These are phyloP conservation scores for Pleurotus eryngii DNA, from an alignment of 768 basidiomycete genomes.

Conservation along the genomic window DNA sequence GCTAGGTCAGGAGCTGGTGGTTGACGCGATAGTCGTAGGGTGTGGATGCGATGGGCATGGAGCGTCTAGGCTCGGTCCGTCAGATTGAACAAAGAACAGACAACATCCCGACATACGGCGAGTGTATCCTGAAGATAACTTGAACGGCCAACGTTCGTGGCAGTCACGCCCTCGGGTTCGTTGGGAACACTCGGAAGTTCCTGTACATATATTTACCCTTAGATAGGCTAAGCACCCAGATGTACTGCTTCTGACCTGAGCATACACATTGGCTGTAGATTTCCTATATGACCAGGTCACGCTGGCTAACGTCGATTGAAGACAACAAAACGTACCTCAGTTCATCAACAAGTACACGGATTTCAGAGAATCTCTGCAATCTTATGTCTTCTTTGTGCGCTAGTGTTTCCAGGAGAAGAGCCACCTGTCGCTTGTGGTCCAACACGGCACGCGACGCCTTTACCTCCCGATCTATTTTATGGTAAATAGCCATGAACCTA, in stretches of 20 bases:
- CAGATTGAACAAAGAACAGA: neutral
- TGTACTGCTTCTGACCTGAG: neutral
- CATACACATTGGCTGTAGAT: neutral
- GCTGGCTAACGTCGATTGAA: neutral
- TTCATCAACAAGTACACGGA: slow-evolving; percentile 1
- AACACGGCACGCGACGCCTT: neutral
- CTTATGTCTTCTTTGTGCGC: neutral
- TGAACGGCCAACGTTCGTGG: neutral
- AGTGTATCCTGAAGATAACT: neutral
- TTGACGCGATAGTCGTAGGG: neutral
- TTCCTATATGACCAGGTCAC: neutral
- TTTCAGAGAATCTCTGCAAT: neutral
- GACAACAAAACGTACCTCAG: neutral
- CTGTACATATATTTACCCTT: neutral
- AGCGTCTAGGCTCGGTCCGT: neutral
- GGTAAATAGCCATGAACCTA: neutral
- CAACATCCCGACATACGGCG: neutral
- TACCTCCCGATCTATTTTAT: neutral
- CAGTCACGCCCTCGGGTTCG: neutral
- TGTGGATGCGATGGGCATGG: neutral
- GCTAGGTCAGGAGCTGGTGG: neutral
- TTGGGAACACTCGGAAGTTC: neutral
- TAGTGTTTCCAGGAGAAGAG: neutral
- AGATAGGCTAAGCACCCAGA: neutral
- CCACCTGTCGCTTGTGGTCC: neutral